These are phyloP conservation scores for Alternaria viburni DNA, from an alignment of 2,329 filamentous ascomycete species.

Conservation along the genomic window DNA sequence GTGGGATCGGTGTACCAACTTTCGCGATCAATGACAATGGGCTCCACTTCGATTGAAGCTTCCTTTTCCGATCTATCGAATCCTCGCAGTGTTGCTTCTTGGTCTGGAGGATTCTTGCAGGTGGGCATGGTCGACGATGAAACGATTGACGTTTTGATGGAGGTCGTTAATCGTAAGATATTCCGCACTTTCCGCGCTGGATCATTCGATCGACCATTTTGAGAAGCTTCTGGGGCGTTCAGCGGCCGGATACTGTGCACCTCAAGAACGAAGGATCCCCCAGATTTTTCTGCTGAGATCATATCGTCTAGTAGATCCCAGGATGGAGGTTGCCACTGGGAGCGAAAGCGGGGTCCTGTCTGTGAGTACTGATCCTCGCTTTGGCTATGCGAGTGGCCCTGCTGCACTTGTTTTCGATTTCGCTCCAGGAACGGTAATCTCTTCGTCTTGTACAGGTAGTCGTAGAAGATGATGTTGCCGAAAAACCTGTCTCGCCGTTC, in stretches of 20 bases:
- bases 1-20: constrained; percentile 1
- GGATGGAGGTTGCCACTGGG: constrained; percentile 31
- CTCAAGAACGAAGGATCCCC: constrained; percentile 24
- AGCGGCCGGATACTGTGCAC: constrained; percentile 20
- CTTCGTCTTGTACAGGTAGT: constrained; percentile 27
- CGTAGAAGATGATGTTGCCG: constrained; percentile 36
- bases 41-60: constrained; percentile 11
- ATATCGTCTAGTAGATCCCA: constrained; percentile 32
- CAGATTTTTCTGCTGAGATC: constrained; percentile 27
- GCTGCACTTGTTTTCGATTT: constrained; percentile 29
- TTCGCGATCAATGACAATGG: constrained; percentile 28
- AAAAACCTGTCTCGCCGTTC: constrained; percentile 20
- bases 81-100: constrained; percentile 11
- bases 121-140: neutral
- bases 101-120: neutral
- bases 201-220: neutral
- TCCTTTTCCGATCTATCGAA: neutral
- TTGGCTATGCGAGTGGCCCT: constrained; percentile 12
- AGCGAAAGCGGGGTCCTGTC: constrained; percentile 4
- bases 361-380: neutral
- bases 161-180: constrained; percentile 5
- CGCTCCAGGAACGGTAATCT: constrained; percentile 33
- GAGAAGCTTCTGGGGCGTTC: neutral
- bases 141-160: constrained; percentile 11
- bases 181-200: constrained; percentile 3